Evolutionary conservation across 148 eudicot species (phyloP).

Genomic region (Fagopyrum homotropicum): DNA sequence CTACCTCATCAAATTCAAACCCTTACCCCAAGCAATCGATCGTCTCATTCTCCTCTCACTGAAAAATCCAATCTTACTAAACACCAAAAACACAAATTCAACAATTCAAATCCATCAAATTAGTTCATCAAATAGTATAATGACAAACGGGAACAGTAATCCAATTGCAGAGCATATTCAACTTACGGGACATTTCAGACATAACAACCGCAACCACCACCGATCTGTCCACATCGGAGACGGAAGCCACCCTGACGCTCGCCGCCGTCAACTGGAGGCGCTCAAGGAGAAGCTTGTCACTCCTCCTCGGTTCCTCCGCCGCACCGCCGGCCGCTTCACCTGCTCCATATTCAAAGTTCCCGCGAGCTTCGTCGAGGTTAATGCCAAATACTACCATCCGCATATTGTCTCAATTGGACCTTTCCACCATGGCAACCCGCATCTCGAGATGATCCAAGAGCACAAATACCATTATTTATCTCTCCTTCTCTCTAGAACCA

Average conservation of each 20-base stretch:
- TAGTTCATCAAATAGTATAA: neutral
- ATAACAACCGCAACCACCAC: neutral
- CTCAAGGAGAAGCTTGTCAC: constrained; percentile 21
- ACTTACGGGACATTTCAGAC: neutral
- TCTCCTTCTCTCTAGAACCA: constrained; percentile 27
- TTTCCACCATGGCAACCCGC: constrained; percentile 42
- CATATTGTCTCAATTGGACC: constrained; percentile 73
- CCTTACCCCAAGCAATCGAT: neutral
- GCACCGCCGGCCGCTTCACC: constrained; percentile 44
- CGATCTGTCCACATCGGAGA: constrained; percentile 11
- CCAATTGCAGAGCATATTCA: neutral
- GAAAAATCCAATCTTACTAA: neutral
- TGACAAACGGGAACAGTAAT: neutral
- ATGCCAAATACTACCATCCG: constrained; percentile 51
- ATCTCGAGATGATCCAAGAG: constrained; percentile 60
- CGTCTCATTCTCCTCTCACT: neutral
- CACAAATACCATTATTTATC: constrained; percentile 68
- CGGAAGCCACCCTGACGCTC: neutral
- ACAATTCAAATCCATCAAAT: neutral
- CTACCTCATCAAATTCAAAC: neutral
- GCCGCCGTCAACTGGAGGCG: constrained; percentile 7
- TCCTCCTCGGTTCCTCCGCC: constrained; percentile 46
- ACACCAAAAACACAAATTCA: neutral
- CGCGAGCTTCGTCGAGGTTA: constrained; percentile 37
- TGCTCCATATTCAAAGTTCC: constrained; percentile 81